These are phyloP conservation scores for Lactifluus hygrophoroides DNA, from an alignment of 768 basidiomycete genomes.

Conservation along the genomic window DNA sequence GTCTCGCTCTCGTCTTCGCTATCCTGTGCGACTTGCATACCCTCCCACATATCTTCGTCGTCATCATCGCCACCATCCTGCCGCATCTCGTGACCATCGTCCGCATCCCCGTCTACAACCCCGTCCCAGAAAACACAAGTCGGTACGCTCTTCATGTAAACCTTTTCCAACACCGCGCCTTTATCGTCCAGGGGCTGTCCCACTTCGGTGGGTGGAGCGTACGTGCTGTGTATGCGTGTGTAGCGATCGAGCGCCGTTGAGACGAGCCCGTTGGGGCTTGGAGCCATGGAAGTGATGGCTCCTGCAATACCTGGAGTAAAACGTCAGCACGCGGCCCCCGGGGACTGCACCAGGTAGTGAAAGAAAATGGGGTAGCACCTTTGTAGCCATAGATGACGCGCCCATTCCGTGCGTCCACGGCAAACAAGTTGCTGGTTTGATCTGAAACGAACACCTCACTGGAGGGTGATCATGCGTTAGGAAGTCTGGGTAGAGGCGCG, in stretches of 20 bases:
- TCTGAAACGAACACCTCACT: constrained; percentile 71
- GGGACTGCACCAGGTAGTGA: background rate
- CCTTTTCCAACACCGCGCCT: constrained; percentile 54
- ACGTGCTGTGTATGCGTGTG: constrained; percentile 57
- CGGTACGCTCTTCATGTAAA: constrained; percentile 53
- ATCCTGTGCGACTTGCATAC: constrained; percentile 46
- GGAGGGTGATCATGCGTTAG: background rate
- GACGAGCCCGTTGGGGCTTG: constrained; percentile 43
- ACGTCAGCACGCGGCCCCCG: background rate
- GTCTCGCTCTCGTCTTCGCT: constrained; percentile 26
- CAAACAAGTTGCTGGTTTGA: constrained; percentile 50
- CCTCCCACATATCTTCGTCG: constrained; percentile 53
- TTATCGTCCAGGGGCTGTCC: constrained; percentile 47
- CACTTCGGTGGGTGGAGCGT: constrained; percentile 39
- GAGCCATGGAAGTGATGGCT: constrained; percentile 54
- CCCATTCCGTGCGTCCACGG: constrained; percentile 65
- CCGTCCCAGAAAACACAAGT: constrained; percentile 60
- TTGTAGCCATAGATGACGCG: constrained; percentile 56
- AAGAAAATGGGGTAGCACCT: constrained; percentile 31
- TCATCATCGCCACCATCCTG: constrained; percentile 23
- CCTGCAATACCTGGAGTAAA: constrained; percentile 53
- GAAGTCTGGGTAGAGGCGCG: background rate
- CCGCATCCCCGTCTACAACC: constrained; percentile 7
- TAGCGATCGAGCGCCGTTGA: constrained; percentile 65
- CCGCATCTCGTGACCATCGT: constrained; percentile 4